Percentiles rank a stretch among this genome's conserved stretches.
Evolutionary conservation across 169 alveolate genomes (phyloP).

Genomic region (Plasmodium gallinaceum): DNA sequence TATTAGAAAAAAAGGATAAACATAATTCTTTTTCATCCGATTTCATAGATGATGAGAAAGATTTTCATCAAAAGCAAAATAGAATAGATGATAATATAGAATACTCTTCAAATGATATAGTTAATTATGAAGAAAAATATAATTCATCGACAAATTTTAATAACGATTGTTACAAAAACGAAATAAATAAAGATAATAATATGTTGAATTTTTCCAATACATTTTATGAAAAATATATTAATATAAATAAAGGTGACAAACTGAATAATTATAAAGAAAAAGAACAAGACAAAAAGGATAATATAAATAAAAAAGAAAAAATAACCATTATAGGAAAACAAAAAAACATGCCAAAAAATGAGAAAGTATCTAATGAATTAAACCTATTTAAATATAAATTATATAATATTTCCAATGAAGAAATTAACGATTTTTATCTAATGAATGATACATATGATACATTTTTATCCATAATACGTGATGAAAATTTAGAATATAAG

Average conservation of each 20-base stretch:
- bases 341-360: neutral
- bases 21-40: no score
- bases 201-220: neutral
- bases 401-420: slow-evolving; percentile 47
- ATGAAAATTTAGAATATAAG: slow-evolving; percentile 30
- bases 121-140: neutral
- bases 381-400: slow-evolving; percentile 45
- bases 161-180: neutral
- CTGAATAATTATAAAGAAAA: no score
- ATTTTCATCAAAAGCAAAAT: no score
- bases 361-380: slow-evolving; percentile 11
- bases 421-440: slow-evolving; percentile 34
- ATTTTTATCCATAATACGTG: neutral
- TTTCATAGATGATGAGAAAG: no score
- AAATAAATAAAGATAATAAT: neutral
- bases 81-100: no score
- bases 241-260: no score
- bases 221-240: no score
- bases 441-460: slow-evolving; percentile 15
- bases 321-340: neutral
- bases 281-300: no score
- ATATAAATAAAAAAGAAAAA: no score
- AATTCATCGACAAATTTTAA: no score
- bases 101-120: no score
- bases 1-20: no score